phyloP scores from a whole-genome alignment of 768 basidiomycete species.

The Termitomyces sp. region DNA sequence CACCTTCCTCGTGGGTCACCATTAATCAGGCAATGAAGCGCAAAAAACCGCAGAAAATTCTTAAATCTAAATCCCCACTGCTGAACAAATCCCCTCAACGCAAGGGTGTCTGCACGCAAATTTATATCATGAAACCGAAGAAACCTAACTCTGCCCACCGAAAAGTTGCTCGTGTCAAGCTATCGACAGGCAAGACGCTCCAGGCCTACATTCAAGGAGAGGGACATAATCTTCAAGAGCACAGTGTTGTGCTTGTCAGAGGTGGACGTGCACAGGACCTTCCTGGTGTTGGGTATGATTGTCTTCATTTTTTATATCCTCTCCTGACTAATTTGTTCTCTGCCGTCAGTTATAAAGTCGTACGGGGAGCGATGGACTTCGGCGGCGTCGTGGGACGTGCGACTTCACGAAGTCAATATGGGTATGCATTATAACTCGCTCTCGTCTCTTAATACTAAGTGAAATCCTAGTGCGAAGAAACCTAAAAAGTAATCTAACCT shows the following conservation, averaged over 20 bases:
- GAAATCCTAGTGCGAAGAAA: constrained; percentile 63
- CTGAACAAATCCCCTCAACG: constrained; percentile 76
- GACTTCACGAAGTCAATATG: constrained; percentile 86
- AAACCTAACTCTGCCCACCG: constrained; percentile 99
- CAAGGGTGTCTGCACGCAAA: constrained; percentile 85
- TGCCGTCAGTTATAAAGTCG: constrained; percentile 78
- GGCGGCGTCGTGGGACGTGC: constrained; percentile 83
- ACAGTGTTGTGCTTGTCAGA: constrained; percentile 90
- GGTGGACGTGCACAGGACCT: constrained; percentile 97
- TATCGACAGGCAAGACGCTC: constrained; percentile 81
- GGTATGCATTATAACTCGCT: constrained; percentile 38
- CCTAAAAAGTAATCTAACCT: constrained; percentile 59
- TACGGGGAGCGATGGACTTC: constrained; percentile 89
- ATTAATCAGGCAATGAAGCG: constrained; percentile 86
- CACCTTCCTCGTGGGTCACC: constrained; percentile 55
- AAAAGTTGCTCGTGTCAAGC: constrained; percentile 92
- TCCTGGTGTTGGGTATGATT: constrained; percentile 85
- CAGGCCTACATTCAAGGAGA: constrained; percentile 97
- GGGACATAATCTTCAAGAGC: constrained; percentile 97
- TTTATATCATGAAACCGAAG: constrained; percentile 82
- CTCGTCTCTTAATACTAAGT: constrained; percentile 7
- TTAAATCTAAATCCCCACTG: constrained; percentile 71
- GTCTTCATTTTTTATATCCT: not conserved
- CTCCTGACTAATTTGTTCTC: not conserved
- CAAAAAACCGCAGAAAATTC: constrained; percentile 50